Evolutionary conservation across 2,329 filamentous ascomycete genomes (phyloP), one percentile per base, ranked within the genome.

Genomic region (Curvularia verruculosa): DNA sequence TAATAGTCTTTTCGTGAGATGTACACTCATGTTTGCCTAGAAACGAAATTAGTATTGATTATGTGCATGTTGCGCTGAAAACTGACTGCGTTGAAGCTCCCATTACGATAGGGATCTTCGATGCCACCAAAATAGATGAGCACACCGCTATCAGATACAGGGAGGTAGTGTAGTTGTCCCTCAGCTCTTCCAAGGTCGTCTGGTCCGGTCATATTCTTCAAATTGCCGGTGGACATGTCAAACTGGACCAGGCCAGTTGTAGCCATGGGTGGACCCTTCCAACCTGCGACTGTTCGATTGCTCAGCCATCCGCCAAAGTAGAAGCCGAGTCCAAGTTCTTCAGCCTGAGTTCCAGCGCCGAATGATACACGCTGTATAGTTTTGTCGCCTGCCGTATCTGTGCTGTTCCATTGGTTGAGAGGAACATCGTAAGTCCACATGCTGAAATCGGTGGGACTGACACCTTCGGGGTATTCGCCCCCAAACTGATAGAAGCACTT

Each of bases 291-390:
- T 1, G 84, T 85, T 44, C 72, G 71, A 60, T 84, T 84, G 63
- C 82, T 86, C 55, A 84, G 75, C 82, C 83, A 89, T 39, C 87
- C 87, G 41, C 87, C 87, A 59, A 85, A 83, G 67, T 87, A 87
- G 66, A 84, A 89, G 1, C 82, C 85, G 55, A 83, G 76, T 10
- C 84, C 86, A 2, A 81, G 77, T 36, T 81, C 78, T 4, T 85
- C 79, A 9, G 86, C 79, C 2, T 83, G 80, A 9, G 83, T 79
- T 12, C 84, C 83, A 13, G 85, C 85, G 10, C 86, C 86, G 57
- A 82, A 87, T 5, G 84, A 81, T 2, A 84, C 78, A 6, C 83
- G 75, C 43, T 77, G 70, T 45, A 86, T 78, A 2, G 50, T 58
- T 13, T 66, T 65, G 36, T 68, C 67, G 41, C 68, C 70, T 69